phyloP scores from a whole-genome alignment of 2,329 filamentous ascomycete genomes.

The Phialocephala sp. region DNA sequence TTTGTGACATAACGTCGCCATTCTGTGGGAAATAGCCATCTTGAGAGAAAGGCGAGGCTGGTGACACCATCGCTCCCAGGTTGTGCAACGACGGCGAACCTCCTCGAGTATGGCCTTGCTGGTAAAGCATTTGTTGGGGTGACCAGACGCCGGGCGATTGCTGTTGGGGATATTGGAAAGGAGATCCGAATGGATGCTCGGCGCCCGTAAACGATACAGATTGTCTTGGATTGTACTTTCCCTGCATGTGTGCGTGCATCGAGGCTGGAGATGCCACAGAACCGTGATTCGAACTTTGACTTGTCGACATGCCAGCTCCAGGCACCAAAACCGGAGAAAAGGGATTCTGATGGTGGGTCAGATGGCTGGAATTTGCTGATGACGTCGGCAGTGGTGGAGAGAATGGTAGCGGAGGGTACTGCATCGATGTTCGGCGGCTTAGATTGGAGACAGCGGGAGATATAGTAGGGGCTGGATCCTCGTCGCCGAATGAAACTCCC shows the following conservation, averaged over 20 bases:
- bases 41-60: conserved; percentile 63
- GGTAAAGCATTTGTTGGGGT: conserved; percentile 59
- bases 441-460: conserved; percentile 69
- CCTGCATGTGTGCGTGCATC: conserved; percentile 61
- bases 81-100: conserved; percentile 69
- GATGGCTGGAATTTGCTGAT: conserved; percentile 75
- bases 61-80: conserved; percentile 63
- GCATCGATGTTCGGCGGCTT: conserved; percentile 70
- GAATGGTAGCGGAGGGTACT: conserved; percentile 78
- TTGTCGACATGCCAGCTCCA: conserved; percentile 61
- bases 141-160: conserved; percentile 65
- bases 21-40: conserved; percentile 44
- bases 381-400: conserved; percentile 83
- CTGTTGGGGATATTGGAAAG: conserved; percentile 69
- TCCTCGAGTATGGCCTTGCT: conserved; percentile 58
- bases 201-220: conserved; percentile 71
- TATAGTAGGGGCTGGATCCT: conserved; percentile 67
- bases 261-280: conserved; percentile 76
- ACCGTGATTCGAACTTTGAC: conserved; percentile 66
- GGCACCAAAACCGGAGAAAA: conserved; percentile 61
- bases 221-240: conserved; percentile 71
- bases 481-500: conserved; percentile 80
- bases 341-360: conserved; percentile 60
- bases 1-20: conserved; percentile 48
- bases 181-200: conserved; percentile 64